Percentiles rank a stretch among this genome's conserved stretches.
Conservation (phyloP, 176 grass and related monocot species). For the Zoysia japonica region DNA sequence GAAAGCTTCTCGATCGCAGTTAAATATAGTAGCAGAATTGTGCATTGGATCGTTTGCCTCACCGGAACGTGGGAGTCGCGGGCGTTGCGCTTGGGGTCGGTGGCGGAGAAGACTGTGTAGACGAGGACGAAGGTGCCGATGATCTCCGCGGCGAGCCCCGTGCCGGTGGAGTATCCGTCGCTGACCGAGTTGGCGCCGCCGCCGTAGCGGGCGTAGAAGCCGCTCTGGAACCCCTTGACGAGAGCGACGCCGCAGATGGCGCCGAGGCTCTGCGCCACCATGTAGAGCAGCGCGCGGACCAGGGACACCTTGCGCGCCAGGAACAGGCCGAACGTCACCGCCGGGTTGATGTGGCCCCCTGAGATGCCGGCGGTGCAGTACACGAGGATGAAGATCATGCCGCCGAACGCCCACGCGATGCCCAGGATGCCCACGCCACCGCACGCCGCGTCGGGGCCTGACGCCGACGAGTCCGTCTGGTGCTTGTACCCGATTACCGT, state of each 20-base stretch:
- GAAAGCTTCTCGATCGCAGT: no score
- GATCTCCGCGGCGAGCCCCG: slow-evolving; percentile 92
- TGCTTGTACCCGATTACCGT: slow-evolving; percentile 54
- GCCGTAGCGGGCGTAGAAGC: slow-evolving; percentile 48
- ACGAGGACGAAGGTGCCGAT: slow-evolving; percentile 97
- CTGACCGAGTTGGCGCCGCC: slow-evolving; percentile 72
- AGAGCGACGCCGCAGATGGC: slow-evolving; percentile 72
- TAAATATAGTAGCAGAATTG: slow-evolving; percentile 29
- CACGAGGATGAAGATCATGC: slow-evolving; percentile 88
- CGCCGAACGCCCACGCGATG: slow-evolving; percentile 77
- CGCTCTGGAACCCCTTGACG: slow-evolving; percentile 75
- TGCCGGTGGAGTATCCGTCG: slow-evolving; percentile 77
- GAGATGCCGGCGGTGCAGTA: slow-evolving; percentile 98
- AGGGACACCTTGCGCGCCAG: no score
- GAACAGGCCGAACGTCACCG: slow-evolving; percentile 49
- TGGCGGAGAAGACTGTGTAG: slow-evolving; percentile 99
- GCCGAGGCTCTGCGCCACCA: slow-evolving; percentile 64
- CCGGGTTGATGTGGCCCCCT: slow-evolving; percentile 74
- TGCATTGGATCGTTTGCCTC: slow-evolving; percentile 1
- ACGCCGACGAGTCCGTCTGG: slow-evolving; percentile 23
- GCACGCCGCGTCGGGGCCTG: slow-evolving; percentile 39
- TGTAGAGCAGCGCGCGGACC: slow-evolving; percentile 65
- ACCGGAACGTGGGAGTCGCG: slow-evolving; percentile 98
- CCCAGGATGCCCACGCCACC: slow-evolving; percentile 63
- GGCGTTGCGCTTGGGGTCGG: slow-evolving; percentile 96